Base-by-base conservation (phyloP, 2,329 filamentous ascomycete species). In the Monilinia polystroma region DNA sequence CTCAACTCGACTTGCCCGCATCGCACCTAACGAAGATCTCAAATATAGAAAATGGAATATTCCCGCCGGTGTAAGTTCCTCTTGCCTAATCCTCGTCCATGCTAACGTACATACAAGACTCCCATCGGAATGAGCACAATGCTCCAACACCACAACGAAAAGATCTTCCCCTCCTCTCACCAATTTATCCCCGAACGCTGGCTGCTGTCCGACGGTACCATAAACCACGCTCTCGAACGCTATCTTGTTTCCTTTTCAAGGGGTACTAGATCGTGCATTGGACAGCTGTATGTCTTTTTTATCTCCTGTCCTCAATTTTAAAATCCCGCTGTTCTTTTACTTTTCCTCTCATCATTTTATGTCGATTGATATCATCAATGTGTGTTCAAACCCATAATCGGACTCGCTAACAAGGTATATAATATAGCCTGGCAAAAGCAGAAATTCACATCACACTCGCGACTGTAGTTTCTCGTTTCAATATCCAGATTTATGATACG, bases 141-240 rank as follows among this genome's bases (percentile, higher is more conserved):
- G 26, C 65, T 69, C 7, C 69, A 73, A n/a, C 71, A 72, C n/a
- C 57, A 70, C 26, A 68, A 72, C 49, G 63, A 67, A 63, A 58
- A 14, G 2, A 70, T 73, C 41, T 74, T 72, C 58, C 70, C 72
- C 3, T 47, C 65, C 14, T 55, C 71, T 0, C 29, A 66, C 7
- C 43, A 53, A 4, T 74, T 71, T 41, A 26, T 47, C 16, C 72
- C 72, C 2, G 66, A 71, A 16, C 66, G 72, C 7, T 74, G 72
- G 72, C 74, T 66, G 7, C 16, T 51, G 1, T 10, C 32, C 4
- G 60, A 70, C 74, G 75, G 54, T 71, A 72, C 6, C 74, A 75
- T 66, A 67, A 73, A 16, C 26, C 54, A 49, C 18, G 6, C 60
- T 16, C 66, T 68, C 1, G 64, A 68, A 51, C 47, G 66, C 6